Evolutionary conservation across 73 alveolate genomes (phyloP).

Genomic region (Loxodes magnus): DNA sequence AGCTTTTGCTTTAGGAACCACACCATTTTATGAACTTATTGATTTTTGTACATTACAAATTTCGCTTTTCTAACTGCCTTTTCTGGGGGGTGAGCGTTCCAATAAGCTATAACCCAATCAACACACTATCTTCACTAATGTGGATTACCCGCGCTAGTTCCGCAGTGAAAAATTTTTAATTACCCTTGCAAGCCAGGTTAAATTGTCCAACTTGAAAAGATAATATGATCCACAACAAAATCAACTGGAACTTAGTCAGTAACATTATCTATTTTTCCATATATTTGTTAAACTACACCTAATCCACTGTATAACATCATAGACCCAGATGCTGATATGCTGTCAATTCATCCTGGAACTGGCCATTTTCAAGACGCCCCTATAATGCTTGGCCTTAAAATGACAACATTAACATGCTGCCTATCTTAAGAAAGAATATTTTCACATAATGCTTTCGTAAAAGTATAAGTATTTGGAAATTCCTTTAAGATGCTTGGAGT

Average conservation of each 20-base stretch:
- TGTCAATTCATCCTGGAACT: constrained; percentile 86
- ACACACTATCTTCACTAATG: constrained; percentile 40
- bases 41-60: constrained; percentile 20
- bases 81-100: constrained; percentile 36
- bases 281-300: constrained; percentile 56
- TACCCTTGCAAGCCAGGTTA: not conserved
- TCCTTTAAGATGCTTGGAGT: constrained; percentile 41
- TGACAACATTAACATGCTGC: constrained; percentile 42
- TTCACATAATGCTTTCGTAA: constrained; percentile 73
- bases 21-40: constrained; percentile 13
- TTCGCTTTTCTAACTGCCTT: constrained; percentile 25
- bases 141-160: constrained; percentile 62
- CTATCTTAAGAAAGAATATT: constrained; percentile 35
- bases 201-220: constrained; percentile 35
- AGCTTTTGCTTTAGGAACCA: constrained; percentile 23
- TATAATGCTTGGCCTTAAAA: constrained; percentile 72
- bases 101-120: constrained; percentile 22
- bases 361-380: constrained; percentile 74
- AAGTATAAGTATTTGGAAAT: constrained; percentile 81
- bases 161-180: constrained; percentile 31
- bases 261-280: constrained; percentile 40
- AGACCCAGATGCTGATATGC: constrained; percentile 72
- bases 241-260: constrained; percentile 86
- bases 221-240: constrained; percentile 48
- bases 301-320: constrained; percentile 52